Base-by-base conservation (phyloP, 306 rosid species). In the Cucumis melo region DNA sequence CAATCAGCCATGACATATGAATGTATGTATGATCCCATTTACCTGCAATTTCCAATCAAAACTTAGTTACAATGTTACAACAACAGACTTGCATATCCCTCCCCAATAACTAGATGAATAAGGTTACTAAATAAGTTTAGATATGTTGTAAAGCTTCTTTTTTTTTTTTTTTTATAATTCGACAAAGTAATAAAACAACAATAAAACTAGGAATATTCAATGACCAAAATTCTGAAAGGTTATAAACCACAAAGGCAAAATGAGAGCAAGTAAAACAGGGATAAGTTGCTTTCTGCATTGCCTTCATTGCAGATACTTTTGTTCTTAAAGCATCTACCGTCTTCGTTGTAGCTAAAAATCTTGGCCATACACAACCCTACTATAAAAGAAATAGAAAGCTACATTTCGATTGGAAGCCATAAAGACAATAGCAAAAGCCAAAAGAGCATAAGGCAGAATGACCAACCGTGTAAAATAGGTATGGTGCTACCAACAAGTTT, bases 211-310 rank as follows among this genome's bases (percentile, higher is more conserved):
- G 41, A 38, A 38, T 27, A 74, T 12, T 53, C 15, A 53, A 53
- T 38, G 4, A 39, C 13, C 67, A 48, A 13, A 5, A 14, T 3
- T 48, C 5, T 32, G 4, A 3, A 32, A 32, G 36, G 36, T 32
- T 32, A 32, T 32, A 32, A 32, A 32, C 36, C 36, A 32, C 36
- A 32, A 32, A 32, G 36, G 36, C 36, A 3, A 32, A 32, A 48
- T 50, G 7, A 50, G 7, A 2, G 55, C n/a, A 50, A 19, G 7
- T 76, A 78, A 54, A 75, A 44, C 13, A 20, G 60, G 74, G 89
- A 80, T 86, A 94, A 96, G 95, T 91, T 82, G 97, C 96, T 85
- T 90, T 94, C 76, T 94, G 98, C 98, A 94, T 94, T 76, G 97
- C 98, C 86, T 94, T 94, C 98, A 94, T 94, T 23, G 98, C 87